phyloP scores from a whole-genome alignment of 257 asterid genomes.

The Scutellaria galericulata region DNA sequence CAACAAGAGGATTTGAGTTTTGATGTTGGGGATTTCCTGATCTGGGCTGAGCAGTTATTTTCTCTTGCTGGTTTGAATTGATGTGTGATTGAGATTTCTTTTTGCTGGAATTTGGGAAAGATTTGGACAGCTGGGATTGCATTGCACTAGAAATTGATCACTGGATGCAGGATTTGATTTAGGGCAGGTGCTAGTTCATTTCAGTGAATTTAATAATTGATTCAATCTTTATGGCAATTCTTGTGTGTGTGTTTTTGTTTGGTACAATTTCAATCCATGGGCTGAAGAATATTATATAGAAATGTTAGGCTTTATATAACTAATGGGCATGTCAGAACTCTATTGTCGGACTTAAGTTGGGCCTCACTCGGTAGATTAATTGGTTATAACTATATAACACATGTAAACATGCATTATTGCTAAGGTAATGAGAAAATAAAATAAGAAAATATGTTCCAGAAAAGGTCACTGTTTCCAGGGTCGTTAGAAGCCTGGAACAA shows the following conservation, averaged over 20 bases:
- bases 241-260: neutral
- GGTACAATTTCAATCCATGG: too few relatives aligned
- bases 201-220: neutral
- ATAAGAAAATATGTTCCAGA: too few relatives aligned
- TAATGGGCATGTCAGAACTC: too few relatives aligned
- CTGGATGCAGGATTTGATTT: conserved; percentile 37
- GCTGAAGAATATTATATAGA: too few relatives aligned
- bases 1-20: neutral
- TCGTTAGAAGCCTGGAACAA: too few relatives aligned
- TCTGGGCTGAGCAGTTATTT: conserved; percentile 29
- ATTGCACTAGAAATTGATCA: conserved; percentile 17
- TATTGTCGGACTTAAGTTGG: too few relatives aligned
- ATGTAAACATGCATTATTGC: too few relatives aligned
- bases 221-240: conserved; percentile 16
- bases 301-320: too few relatives aligned
- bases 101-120: conserved; percentile 15
- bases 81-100: conserved; percentile 23
- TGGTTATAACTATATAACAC: too few relatives aligned
- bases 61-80: conserved; percentile 24
- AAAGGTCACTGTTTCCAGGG: too few relatives aligned
- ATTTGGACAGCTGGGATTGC: conserved; percentile 29
- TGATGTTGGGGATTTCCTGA: conserved; percentile 2
- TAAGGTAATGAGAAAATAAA: too few relatives aligned
- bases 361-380: too few relatives aligned
- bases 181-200: conserved; percentile 23